phyloP scores from a whole-genome alignment of 2,329 filamentous ascomycete species.

The Alternaria atra region DNA sequence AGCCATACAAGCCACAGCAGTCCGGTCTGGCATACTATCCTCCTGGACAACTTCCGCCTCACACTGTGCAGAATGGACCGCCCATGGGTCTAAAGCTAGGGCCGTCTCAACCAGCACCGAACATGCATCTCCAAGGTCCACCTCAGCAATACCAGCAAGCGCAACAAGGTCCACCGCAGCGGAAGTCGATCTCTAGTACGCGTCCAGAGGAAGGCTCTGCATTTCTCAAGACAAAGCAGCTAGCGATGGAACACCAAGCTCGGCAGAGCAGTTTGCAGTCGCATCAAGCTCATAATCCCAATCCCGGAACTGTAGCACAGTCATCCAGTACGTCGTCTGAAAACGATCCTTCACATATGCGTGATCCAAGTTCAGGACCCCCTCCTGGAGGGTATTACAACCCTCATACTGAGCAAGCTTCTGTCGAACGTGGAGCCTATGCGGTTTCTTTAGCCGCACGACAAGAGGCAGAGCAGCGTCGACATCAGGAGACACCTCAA shows the following conservation, averaged over 20 bases:
- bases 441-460: slow-evolving; percentile 23
- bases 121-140: slow-evolving; percentile 22
- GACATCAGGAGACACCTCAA: slow-evolving; percentile 14
- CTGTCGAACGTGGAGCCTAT: slow-evolving; percentile 26
- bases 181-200: slow-evolving; percentile 12
- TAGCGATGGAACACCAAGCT: slow-evolving; percentile 33
- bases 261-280: slow-evolving; percentile 13
- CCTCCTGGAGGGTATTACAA: slow-evolving; percentile 39
- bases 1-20: slow-evolving; percentile 27
- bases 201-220: slow-evolving; percentile 30
- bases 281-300: slow-evolving; percentile 15
- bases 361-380: slow-evolving; percentile 19
- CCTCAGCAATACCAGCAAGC: slow-evolving; percentile 20
- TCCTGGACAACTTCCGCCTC: slow-evolving; percentile 22
- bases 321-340: slow-evolving; percentile 8
- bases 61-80: slow-evolving; percentile 30
- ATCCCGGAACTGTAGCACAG: slow-evolving; percentile 8
- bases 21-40: slow-evolving; percentile 26
- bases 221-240: slow-evolving; percentile 32
- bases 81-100: slow-evolving; percentile 21
- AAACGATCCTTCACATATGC: slow-evolving; percentile 13
- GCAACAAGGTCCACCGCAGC: slow-evolving; percentile 14
- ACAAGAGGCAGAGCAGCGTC: slow-evolving; percentile 22
- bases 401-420: slow-evolving; percentile 22
- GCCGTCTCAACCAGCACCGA: slow-evolving; percentile 22